Conservation (phyloP, 1,284 basidiomycete genomes). For the Pisolithus thermaeus region DNA sequence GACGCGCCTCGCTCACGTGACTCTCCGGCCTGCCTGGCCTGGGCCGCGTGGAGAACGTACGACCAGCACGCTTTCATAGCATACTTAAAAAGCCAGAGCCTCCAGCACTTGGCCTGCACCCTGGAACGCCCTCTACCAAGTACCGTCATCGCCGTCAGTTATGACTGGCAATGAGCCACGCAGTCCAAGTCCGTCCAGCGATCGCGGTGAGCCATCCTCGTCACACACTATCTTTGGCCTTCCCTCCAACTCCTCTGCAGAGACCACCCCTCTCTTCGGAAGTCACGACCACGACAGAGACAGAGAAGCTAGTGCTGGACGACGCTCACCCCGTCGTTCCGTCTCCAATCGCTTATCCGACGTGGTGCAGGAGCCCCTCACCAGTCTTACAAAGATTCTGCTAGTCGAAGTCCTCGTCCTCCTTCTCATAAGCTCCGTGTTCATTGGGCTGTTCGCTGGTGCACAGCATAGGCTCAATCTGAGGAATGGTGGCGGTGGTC, state of each 20-base stretch:
- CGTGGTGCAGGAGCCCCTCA: slow-evolving; percentile 69
- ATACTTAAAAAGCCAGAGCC: slow-evolving; percentile 23
- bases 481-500: slow-evolving; percentile 34
- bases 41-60: slow-evolving; percentile 24
- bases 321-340: slow-evolving; percentile 25
- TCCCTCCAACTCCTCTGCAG: slow-evolving; percentile 31
- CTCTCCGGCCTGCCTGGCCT: slow-evolving; percentile 5
- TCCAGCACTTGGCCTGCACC: background rate
- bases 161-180: slow-evolving; percentile 33
- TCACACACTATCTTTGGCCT: background rate
- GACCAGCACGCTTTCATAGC: slow-evolving; percentile 22
- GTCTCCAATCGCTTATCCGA: slow-evolving; percentile 49
- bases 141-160: slow-evolving; percentile 11
- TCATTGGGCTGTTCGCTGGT: slow-evolving; percentile 90
- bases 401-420: slow-evolving; percentile 71
- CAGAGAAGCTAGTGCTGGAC: slow-evolving; percentile 21
- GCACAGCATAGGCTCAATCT: slow-evolving; percentile 70
- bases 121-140: slow-evolving; percentile 8
- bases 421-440: slow-evolving; percentile 77
- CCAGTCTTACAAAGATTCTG: slow-evolving; percentile 81
- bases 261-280: slow-evolving; percentile 50
- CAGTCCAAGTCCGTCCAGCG: slow-evolving; percentile 34
- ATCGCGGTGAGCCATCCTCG: slow-evolving; percentile 34
- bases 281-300: slow-evolving; percentile 31
- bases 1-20: slow-evolving; percentile 1